A percentile compares a stretch with the other conserved stretches of the same genome.
Evolutionary conservation across 2,329 filamentous ascomycete genomes (phyloP).

Genomic region (Taxawa tesnikishii): DNA sequence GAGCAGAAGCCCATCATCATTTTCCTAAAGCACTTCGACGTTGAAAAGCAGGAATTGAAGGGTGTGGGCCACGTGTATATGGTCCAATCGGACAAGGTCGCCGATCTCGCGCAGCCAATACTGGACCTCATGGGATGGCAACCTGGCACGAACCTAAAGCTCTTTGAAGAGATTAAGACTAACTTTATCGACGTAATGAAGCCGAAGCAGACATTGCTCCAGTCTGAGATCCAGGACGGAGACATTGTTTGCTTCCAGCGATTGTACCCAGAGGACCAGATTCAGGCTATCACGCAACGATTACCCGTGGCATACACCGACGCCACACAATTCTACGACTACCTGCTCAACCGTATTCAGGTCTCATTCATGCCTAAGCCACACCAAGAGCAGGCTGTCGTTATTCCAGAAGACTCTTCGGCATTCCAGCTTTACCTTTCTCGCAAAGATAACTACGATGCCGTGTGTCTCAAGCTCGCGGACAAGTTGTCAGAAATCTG

Average conservation of each 20-base stretch:
- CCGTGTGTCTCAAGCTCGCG: conserved; percentile 71
- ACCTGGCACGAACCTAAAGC: conserved; percentile 54
- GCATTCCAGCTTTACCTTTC: conserved; percentile 69
- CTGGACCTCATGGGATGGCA: conserved; percentile 78
- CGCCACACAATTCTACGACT: conserved; percentile 83
- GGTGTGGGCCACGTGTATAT: conserved; percentile 82
- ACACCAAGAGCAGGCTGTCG: conserved; percentile 23
- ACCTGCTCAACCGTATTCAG: conserved; percentile 69
- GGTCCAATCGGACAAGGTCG: conserved; percentile 73
- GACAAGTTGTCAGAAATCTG: conserved; percentile 45
- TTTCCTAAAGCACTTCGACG: conserved; percentile 87
- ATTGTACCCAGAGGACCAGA: conserved; percentile 38
- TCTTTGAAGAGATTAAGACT: conserved; percentile 91
- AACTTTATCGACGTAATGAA: conserved; percentile 95
- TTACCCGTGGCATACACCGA: conserved; percentile 39
- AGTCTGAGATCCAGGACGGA: conserved; percentile 90
- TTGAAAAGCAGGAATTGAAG: conserved; percentile 57
- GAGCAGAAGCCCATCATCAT: conserved; percentile 55
- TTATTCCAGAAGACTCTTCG: conserved; percentile 38
- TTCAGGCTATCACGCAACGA: conserved; percentile 6
- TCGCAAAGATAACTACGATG: conserved; percentile 82
- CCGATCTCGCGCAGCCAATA: conserved; percentile 69
- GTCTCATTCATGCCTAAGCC: conserved; percentile 62
- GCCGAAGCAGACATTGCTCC: conserved; percentile 74
- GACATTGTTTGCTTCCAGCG: conserved; percentile 94